Evolutionary conservation across 176 grass and related monocot genomes (phyloP).

Genomic region (Zea mays): DNA sequence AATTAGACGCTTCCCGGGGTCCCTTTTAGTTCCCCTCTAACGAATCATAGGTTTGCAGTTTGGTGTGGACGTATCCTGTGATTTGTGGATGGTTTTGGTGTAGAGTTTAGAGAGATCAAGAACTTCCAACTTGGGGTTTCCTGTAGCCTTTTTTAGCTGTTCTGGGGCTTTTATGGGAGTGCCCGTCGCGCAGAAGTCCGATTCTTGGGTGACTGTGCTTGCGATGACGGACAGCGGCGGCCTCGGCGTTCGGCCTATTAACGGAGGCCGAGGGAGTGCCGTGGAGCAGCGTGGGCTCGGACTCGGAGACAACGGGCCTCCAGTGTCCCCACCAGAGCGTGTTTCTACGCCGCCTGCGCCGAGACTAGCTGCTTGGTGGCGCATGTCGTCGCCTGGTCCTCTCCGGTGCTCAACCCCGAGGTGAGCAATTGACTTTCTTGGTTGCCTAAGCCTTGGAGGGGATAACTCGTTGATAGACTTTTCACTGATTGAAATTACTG

Average conservation of each 20-base stretch:
- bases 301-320: slow-evolving; percentile 7
- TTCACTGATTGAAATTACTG: slow-evolving; percentile 29
- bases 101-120: slow-evolving; percentile 38
- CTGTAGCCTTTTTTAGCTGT: slow-evolving; percentile 29
- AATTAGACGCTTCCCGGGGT: slow-evolving; percentile 41
- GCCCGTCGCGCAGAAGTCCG: slow-evolving; percentile 53
- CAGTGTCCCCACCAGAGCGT: slow-evolving; percentile 40
- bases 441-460: not conserved
- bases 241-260: slow-evolving; percentile 58
- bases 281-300: slow-evolving; percentile 31
- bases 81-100: slow-evolving; percentile 37
- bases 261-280: slow-evolving; percentile 43
- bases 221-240: slow-evolving; percentile 37
- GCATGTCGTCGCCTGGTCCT: slow-evolving; percentile 43
- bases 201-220: slow-evolving; percentile 46
- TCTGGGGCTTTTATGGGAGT: slow-evolving; percentile 73
- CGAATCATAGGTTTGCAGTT: slow-evolving; percentile 7
- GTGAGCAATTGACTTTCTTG: slow-evolving; percentile 39
- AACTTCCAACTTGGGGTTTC: slow-evolving; percentile 35
- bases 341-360: slow-evolving; percentile 30
- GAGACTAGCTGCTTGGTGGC: slow-evolving; percentile 38
- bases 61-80: slow-evolving; percentile 1
- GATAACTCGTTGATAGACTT: not conserved
- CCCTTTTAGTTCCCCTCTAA: slow-evolving; percentile 57
- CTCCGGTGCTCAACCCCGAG: slow-evolving; percentile 45